Evolutionary conservation across 768 basidiomycete genomes (phyloP), one percentile per base, ranked within the genome.

Genomic region (Suillus brevipes): DNA sequence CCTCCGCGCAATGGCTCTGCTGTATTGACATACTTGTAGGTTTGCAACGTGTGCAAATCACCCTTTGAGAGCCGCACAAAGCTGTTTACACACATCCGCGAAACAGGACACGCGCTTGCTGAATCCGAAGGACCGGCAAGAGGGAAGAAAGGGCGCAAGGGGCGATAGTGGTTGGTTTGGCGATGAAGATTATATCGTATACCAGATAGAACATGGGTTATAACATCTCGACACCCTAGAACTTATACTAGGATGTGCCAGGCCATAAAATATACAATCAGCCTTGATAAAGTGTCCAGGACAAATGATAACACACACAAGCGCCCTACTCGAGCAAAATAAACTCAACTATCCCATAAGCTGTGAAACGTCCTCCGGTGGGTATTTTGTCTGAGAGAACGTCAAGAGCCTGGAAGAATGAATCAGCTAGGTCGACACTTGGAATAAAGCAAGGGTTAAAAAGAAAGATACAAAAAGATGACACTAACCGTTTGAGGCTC

Each of bases 371-470:
- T 97, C 96, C 0, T 90, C 89, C 9, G 97, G 97, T 6, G 95
- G 97, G 71, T 97, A 95, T 70, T 97, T 95, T 10, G 94, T 96
- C 78, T 99, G 97, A 4, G 94, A 89, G 74, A 98, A 97, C 0
- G 97, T 96, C 70, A 99, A 82, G 40, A 99, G 82, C 66, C 97
- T 97, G 72, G 16, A 42, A 62, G 18, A 60, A 40, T 43, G 65
- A 72, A 62, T 73, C 65, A 43, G 42, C 45, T 20, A 18, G 38
- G 42, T 45, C 18, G 37, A 6, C 8, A 18, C 13, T 36, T 36
- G 7, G 43, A 20, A n/a, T 36, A 31, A 36, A 20, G 37, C 52
- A 63, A n/a, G n/a, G 14, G 1, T 38, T 8, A 23, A 58, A 58
- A 40, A 16, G 6, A 16, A 6, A 28, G 31, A 18, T n/a, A 59